Percentiles rank a stretch among this genome's conserved stretches.
Evolutionary conservation across 768 basidiomycete species (phyloP).

Genomic region (Plicaturopsis crispa): DNA sequence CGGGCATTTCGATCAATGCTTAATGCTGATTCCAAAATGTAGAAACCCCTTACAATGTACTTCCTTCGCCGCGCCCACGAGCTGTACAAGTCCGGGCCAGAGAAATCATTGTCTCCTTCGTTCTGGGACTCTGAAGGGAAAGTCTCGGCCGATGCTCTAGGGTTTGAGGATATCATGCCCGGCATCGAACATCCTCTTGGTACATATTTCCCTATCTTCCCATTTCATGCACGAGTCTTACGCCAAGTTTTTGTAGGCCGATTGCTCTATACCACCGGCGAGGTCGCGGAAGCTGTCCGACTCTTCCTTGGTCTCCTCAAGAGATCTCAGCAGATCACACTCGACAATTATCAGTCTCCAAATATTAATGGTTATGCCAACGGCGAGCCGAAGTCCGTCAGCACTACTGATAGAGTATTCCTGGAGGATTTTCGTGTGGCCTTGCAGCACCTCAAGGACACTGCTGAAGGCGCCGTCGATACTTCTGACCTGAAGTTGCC

Average conservation of each 20-base stretch:
- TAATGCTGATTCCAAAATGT: too few species aligned
- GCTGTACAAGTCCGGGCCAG: slow-evolving; percentile 42
- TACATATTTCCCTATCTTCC: slow-evolving; percentile 17
- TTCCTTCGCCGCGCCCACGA: slow-evolving; percentile 68
- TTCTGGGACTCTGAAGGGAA: slow-evolving; percentile 72
- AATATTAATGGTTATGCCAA: slow-evolving; percentile 12
- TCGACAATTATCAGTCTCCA: too few species aligned
- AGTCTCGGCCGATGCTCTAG: slow-evolving; percentile 26
- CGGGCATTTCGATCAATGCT: too few species aligned
- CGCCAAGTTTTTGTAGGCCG: slow-evolving; percentile 43
- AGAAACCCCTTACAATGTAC: slow-evolving; percentile 86
- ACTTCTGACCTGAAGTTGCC: slow-evolving; percentile 51
- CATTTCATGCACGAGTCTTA: background rate
- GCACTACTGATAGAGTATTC: slow-evolving; percentile 60
- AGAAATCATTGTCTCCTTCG: slow-evolving; percentile 64
- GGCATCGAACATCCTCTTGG: slow-evolving; percentile 80
- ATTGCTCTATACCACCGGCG: slow-evolving; percentile 85
- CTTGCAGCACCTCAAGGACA: slow-evolving; percentile 72
- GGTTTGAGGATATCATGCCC: slow-evolving; percentile 58
- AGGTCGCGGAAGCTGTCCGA: slow-evolving; percentile 66
- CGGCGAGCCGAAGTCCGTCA: slow-evolving; percentile 16
- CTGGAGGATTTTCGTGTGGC: slow-evolving; percentile 88
- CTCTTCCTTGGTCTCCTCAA: slow-evolving; percentile 72
- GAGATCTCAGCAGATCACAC: slow-evolving; percentile 22
- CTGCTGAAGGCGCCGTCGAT: slow-evolving; percentile 35